Conservation (phyloP, 78 protist genomes). For the Tieghemostelium lacteum region DNA sequence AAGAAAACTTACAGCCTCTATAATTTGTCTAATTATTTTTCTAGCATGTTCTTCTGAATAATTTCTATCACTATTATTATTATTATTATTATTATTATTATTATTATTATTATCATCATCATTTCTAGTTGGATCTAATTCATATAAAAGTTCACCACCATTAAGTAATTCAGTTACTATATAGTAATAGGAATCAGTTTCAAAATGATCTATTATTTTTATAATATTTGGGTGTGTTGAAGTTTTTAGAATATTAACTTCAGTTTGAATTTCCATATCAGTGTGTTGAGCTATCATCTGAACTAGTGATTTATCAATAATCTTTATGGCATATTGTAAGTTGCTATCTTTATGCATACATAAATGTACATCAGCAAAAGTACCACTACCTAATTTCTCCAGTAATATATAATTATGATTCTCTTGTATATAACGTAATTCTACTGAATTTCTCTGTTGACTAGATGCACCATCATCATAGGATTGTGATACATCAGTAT, state of each 20-base stretch:
- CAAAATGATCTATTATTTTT: slow-evolving; percentile 65
- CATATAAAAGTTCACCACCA: slow-evolving; percentile 93
- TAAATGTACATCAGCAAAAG: slow-evolving; percentile 73
- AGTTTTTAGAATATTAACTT: slow-evolving; percentile 52
- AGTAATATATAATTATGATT: slow-evolving; percentile 18
- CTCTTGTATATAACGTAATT: slow-evolving; percentile 35
- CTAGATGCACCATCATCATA: no score
- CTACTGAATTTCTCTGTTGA: slow-evolving; percentile 44
- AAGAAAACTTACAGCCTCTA: slow-evolving; percentile 81
- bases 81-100: background rate
- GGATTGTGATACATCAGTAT: no score
- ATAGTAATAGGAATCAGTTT: slow-evolving; percentile 61
- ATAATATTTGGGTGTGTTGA: slow-evolving; percentile 66
- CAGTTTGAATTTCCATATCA: slow-evolving; percentile 57
- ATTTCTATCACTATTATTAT: slow-evolving; percentile 25
- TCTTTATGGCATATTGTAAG: slow-evolving; percentile 74
- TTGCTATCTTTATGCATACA: slow-evolving; percentile 56
- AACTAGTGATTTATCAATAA: slow-evolving; percentile 78
- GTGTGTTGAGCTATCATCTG: slow-evolving; percentile 70
- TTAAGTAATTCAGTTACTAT: slow-evolving; percentile 54
- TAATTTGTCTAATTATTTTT: slow-evolving; percentile 69
- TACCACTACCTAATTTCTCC: slow-evolving; percentile 78
- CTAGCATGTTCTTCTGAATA: slow-evolving; percentile 86
- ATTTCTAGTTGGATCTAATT: slow-evolving; percentile 67
- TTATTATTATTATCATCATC: background rate